Evolutionary conservation across 768 basidiomycete genomes (phyloP).

Genomic region (Strobilomyces dryophilus): DNA sequence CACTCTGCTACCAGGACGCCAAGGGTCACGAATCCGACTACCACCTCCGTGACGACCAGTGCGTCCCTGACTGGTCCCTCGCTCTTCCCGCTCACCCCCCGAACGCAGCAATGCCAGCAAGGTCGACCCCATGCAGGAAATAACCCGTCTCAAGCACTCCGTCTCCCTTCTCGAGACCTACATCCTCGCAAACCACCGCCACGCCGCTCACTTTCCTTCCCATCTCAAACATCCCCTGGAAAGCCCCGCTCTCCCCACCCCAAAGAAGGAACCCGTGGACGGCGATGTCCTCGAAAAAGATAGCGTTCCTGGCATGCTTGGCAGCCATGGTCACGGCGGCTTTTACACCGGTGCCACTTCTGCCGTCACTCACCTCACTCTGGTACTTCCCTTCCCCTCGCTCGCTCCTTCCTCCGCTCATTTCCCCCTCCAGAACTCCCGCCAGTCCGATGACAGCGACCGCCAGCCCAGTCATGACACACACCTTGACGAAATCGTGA

Average conservation of each 20-base stretch:
- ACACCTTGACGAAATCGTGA: constrained; percentile 37
- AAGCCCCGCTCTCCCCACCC: constrained; percentile 30
- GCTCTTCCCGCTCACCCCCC: constrained; percentile 37
- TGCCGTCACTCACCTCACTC: constrained; percentile 62
- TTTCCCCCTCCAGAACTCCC: constrained; percentile 32
- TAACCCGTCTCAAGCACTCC: constrained; percentile 38
- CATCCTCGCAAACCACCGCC: constrained; percentile 31
- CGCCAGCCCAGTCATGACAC: constrained; percentile 51
- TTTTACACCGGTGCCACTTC: constrained; percentile 80
- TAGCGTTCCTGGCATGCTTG: constrained; percentile 60
- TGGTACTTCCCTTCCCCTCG: constrained; percentile 36
- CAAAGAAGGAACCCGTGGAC: constrained; percentile 54
- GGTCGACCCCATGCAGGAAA: constrained; percentile 38
- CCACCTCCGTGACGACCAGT: constrained; percentile 53
- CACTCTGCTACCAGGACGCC: constrained; percentile 75
- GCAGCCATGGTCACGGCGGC: constrained; percentile 60
- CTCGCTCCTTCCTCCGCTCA: constrained; percentile 13
- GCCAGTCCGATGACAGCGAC: constrained; percentile 49
- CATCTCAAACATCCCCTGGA: constrained; percentile 27
- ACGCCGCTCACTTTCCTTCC: constrained; percentile 13
- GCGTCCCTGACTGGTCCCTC: constrained; percentile 2
- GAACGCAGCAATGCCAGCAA: constrained; percentile 28
- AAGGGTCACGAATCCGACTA: constrained; percentile 57
- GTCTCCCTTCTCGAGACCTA: constrained; percentile 37
- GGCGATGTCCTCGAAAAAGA: constrained; percentile 44